phyloP scores from a whole-genome alignment of 179 eudicot genomes.

The Patellifolia procumbens region DNA sequence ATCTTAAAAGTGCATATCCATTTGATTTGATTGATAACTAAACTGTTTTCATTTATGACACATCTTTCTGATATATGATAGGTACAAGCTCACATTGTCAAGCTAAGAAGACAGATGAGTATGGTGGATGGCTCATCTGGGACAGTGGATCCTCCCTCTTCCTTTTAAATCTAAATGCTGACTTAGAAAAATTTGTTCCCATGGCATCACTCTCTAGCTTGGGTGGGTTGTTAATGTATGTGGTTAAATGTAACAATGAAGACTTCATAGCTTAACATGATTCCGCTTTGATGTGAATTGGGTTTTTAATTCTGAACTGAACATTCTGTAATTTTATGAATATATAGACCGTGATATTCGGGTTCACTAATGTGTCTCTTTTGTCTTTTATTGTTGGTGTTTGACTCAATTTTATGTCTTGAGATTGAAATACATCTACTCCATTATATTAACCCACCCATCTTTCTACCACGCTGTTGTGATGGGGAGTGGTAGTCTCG shows the following conservation, averaged over 20 bases:
- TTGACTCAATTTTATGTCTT: neutral
- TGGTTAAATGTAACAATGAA: constrained; percentile 12
- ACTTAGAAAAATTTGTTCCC: constrained; percentile 1
- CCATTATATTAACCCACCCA: too few species aligned
- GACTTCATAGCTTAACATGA: neutral
- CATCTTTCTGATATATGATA: constrained; percentile 25
- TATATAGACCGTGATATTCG: constrained; percentile 11
- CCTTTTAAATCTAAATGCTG: constrained; percentile 31
- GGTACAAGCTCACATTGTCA: constrained; percentile 82
- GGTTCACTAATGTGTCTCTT: neutral
- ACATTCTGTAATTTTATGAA: constrained; percentile 14
- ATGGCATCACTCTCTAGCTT: neutral
- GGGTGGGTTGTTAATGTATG: constrained; percentile 17
- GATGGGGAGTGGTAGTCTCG: neutral
- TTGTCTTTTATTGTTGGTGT: neutral
- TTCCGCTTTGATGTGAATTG: neutral
- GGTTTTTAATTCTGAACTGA: neutral
- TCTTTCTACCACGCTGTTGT: neutral
- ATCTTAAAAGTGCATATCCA: too few species aligned
- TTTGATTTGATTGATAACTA: neutral
- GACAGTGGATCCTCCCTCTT: constrained; percentile 40
- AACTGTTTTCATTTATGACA: constrained; percentile 1
- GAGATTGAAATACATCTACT: neutral
- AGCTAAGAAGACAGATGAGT: constrained; percentile 64
- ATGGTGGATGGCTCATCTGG: constrained; percentile 53